A percentile compares a stretch with the other conserved stretches of the same genome.
Conservation (phyloP, 257 asterid species). For the Solanum pimpinellifolium region DNA sequence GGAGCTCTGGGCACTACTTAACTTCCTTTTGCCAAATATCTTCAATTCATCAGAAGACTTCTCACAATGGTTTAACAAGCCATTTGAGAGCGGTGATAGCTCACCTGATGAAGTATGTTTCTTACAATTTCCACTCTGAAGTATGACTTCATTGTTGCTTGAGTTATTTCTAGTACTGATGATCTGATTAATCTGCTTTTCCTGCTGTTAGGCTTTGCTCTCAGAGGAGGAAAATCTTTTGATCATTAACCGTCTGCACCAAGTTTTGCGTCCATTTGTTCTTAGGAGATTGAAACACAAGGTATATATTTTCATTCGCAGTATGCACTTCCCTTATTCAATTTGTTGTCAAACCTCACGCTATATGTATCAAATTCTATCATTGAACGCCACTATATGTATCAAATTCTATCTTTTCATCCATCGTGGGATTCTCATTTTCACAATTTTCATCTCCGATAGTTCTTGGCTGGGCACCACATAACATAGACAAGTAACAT, state of each 20-base stretch:
- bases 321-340: background rate
- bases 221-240: slow-evolving; percentile 99
- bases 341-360: background rate
- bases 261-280: slow-evolving; percentile 96
- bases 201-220: slow-evolving; percentile 59
- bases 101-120: slow-evolving; percentile 74
- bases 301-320: slow-evolving; percentile 27
- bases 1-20: slow-evolving; percentile 98
- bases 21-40: slow-evolving; percentile 93
- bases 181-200: slow-evolving; percentile 5
- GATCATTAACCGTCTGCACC: slow-evolving; percentile 98
- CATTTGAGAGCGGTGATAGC: slow-evolving; percentile 90
- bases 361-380: background rate
- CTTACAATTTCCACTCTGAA: background rate
- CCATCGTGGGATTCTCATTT: background rate
- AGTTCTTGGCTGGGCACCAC: background rate
- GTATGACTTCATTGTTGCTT: background rate
- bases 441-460: background rate
- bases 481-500: background rate
- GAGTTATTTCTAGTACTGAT: background rate
- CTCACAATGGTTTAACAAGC: slow-evolving; percentile 99
- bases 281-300: slow-evolving; percentile 97
- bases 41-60: slow-evolving; percentile 97
- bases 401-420: background rate
- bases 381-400: background rate